Base-by-base conservation (phyloP, 305 asterid species). In the Caryopteris hybrid region DNA sequence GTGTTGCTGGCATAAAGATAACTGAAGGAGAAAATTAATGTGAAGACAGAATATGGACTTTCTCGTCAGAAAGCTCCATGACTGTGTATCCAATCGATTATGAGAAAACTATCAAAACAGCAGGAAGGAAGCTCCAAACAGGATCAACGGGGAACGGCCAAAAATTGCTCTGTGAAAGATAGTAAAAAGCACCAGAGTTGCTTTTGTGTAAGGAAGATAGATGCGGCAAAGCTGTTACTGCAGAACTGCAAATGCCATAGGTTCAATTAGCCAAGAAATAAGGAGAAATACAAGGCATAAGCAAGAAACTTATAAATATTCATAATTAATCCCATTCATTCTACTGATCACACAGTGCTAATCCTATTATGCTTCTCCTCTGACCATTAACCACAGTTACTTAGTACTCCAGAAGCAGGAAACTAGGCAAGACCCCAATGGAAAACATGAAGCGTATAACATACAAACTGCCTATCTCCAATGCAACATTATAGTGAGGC, bases 21-120 rank as follows among this genome's bases (percentile, higher is more conserved):
- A 47, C 60, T 47, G 57, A 66, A 45, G 65, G 69, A 68, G 58
- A 56, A 74, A 69, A 74, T 77, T 61, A 83, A 59, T 45, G 13
- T 70, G 64, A 71, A 61, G 78, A 63, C 47, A 61, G 62, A 21
- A 45, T 41, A 53, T 14, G 4, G 16, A 73, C 58, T 53, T 51
- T 61, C 58, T 64, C 33, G 56, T 69, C 62, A 68, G 39, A 65
- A 56, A 61, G 20, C 70, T 72, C 73, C 87, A 75, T 73, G 33
- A 67, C 70, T 67, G 33, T 34, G 62, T 43, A 57, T 50, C 11
- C 14, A 61, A 36, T 18, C 42, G 53, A 63, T 56, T 38, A 45
- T 22, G 4, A 33, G 52, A 42, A 17, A 7, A 12, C 50, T 36
- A 57, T 59, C 16, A 52, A 48, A 22, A 43, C 45, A 48, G 12